phyloP scores from a whole-genome alignment of 2,329 filamentous ascomycete genomes.

The Diaporthe ilicicola region DNA sequence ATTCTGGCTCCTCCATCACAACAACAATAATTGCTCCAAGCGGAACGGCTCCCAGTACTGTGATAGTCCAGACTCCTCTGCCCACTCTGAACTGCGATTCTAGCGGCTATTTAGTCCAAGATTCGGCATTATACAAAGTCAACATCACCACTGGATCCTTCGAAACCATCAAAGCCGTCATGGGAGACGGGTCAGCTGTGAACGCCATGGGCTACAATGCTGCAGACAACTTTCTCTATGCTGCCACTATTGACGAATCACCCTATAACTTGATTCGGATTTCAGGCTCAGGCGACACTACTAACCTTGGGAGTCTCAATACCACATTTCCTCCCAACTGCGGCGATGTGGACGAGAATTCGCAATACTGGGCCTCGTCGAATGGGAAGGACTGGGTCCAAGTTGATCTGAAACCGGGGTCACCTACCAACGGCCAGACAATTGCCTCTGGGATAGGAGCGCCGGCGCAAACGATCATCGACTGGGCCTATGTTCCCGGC shows the following conservation, averaged over 20 bases:
- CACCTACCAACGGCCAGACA: not conserved
- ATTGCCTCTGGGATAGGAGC: not conserved
- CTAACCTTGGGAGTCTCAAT: not conserved
- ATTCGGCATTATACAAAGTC: not conserved
- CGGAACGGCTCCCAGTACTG: not conserved
- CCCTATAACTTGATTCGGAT: not conserved
- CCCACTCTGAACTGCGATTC: not conserved
- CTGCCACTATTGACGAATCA: not conserved
- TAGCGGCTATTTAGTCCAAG: not conserved
- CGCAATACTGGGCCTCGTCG: not conserved
- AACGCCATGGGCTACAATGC: not conserved
- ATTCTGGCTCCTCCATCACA: too few species aligned
- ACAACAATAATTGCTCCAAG: too few species aligned
- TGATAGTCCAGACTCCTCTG: not conserved
- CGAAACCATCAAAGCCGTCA: not conserved
- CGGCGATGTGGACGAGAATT: not conserved
- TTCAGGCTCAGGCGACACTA: not conserved
- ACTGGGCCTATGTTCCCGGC: not conserved
- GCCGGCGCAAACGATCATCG: not conserved
- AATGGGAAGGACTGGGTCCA: not conserved
- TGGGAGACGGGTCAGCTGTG: not conserved
- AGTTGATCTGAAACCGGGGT: not conserved
- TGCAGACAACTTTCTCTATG: not conserved
- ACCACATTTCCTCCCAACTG: not conserved
- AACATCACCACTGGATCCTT: not conserved